Conservation (phyloP, 176 grass and related monocot genomes). For the Hyparrhenia diplandra region DNA sequence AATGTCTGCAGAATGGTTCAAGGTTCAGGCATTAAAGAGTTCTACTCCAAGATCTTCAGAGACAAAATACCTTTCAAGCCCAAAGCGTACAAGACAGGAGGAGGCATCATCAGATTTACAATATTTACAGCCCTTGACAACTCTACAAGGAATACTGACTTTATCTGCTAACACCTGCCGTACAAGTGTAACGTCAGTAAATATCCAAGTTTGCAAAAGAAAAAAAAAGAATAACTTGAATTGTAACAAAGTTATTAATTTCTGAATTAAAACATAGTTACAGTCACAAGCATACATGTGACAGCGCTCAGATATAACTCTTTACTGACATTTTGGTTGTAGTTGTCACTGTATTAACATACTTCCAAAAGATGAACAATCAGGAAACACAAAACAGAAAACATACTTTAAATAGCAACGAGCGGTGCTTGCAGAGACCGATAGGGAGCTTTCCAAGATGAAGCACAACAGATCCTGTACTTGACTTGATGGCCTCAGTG, state of each 20-base stretch:
- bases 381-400: not conserved
- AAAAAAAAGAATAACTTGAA: not conserved
- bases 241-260: not conserved
- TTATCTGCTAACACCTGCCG: constrained; percentile 80
- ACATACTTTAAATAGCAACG: constrained; percentile 89
- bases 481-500: constrained; percentile 53
- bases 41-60: constrained; percentile 1
- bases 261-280: not conserved
- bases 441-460: constrained; percentile 69
- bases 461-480: constrained; percentile 68
- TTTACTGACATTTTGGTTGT: not conserved
- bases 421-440: constrained; percentile 88
- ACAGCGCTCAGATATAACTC: not conserved
- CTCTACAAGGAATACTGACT: constrained; percentile 83
- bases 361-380: constrained; percentile 15
- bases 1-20: not conserved
- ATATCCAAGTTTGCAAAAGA: not conserved
- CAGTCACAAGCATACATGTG: not conserved
- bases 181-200: not conserved
- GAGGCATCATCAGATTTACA: constrained; percentile 83
- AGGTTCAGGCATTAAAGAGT: not conserved
- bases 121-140: constrained; percentile 94
- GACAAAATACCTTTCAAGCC: constrained; percentile 68
- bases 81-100: constrained; percentile 90
- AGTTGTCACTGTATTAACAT: constrained; percentile 8